A percentile compares a stretch with the other conserved stretches of the same genome.
Conservation (phyloP, 768 basidiomycete genomes). For the Leucogyrophana mollusca region DNA sequence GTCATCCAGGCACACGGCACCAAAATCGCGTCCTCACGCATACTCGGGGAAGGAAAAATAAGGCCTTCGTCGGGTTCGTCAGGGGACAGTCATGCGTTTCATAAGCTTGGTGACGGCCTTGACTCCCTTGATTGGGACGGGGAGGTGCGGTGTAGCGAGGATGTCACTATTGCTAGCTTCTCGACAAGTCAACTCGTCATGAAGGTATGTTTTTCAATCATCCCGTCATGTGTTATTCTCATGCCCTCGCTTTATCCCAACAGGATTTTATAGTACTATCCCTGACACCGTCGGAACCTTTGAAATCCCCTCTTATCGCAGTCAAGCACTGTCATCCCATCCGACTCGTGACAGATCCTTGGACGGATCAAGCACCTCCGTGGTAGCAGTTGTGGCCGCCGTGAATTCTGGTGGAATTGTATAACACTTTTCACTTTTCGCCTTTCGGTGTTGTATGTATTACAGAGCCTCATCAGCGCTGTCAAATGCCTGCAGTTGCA, state of each 20-base stretch:
- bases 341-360: conserved; percentile 59
- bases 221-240: background rate
- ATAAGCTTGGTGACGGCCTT: conserved; percentile 22
- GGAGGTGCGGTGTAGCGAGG: conserved; percentile 38
- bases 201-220: conserved; percentile 38
- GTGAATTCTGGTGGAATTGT: too few species aligned
- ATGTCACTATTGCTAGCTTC: conserved; percentile 47
- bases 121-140: conserved; percentile 65
- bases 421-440: too few species aligned
- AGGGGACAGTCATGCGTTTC: conserved; percentile 6
- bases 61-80: conserved; percentile 41
- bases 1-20: conserved; percentile 25
- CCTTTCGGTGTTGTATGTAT: too few species aligned
- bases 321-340: conserved; percentile 50
- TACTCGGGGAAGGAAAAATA: conserved; percentile 50
- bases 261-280: conserved; percentile 61
- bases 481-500: too few species aligned
- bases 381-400: conserved; percentile 5
- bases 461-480: too few species aligned
- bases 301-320: conserved; percentile 34
- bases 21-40: conserved; percentile 9
- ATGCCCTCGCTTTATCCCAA: background rate
- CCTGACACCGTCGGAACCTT: conserved; percentile 40
- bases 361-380: conserved; percentile 19
- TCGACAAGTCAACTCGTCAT: conserved; percentile 42